phyloP scores from a whole-genome alignment of 495 filamentous ascomycete species.

The Lophiotrema nucula region DNA sequence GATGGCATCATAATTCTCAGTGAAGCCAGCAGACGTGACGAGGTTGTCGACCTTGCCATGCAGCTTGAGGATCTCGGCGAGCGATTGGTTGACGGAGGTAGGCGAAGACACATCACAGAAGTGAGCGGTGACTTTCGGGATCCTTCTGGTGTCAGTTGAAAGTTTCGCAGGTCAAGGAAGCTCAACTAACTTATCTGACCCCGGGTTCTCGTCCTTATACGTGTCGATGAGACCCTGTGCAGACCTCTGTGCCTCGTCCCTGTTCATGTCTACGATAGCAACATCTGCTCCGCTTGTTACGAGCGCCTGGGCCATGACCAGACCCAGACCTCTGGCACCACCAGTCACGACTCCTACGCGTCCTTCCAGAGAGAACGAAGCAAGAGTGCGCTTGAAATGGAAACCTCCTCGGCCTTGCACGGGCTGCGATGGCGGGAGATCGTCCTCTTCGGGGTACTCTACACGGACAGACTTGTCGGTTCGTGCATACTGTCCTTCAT shows the following conservation, averaged over 20 bases:
- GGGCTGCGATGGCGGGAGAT: slow-evolving; percentile 63
- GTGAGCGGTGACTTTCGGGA: slow-evolving; percentile 85
- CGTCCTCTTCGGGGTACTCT: slow-evolving; percentile 68
- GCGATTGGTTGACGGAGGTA: slow-evolving; percentile 67
- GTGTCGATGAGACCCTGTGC: slow-evolving; percentile 67
- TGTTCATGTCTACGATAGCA: slow-evolving; percentile 90
- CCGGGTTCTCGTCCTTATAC: slow-evolving; percentile 75
- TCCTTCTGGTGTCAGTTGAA: slow-evolving; percentile 40
- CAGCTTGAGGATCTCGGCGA: slow-evolving; percentile 65
- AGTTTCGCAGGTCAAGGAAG: neutral
- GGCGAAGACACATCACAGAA: slow-evolving; percentile 80
- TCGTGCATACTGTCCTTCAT: slow-evolving; percentile 63
- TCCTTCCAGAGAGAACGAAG: slow-evolving; percentile 74
- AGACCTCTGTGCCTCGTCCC: slow-evolving; percentile 78
- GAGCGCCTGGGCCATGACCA: slow-evolving; percentile 89
- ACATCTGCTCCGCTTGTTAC: slow-evolving; percentile 84
- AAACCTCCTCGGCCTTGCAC: slow-evolving; percentile 70
- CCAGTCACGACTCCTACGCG: slow-evolving; percentile 80
- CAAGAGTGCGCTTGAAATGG: slow-evolving; percentile 69
- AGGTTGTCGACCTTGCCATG: slow-evolving; percentile 86
- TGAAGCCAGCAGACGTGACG: slow-evolving; percentile 93
- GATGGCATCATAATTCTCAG: slow-evolving; percentile 90
- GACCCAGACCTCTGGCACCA: slow-evolving; percentile 78
- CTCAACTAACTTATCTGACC: slow-evolving; percentile 58
- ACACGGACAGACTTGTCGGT: slow-evolving; percentile 75